These are phyloP conservation scores for Cylindrodendrum hubeiense DNA, from an alignment of 2,329 filamentous ascomycete genomes.

Conservation along the genomic window DNA sequence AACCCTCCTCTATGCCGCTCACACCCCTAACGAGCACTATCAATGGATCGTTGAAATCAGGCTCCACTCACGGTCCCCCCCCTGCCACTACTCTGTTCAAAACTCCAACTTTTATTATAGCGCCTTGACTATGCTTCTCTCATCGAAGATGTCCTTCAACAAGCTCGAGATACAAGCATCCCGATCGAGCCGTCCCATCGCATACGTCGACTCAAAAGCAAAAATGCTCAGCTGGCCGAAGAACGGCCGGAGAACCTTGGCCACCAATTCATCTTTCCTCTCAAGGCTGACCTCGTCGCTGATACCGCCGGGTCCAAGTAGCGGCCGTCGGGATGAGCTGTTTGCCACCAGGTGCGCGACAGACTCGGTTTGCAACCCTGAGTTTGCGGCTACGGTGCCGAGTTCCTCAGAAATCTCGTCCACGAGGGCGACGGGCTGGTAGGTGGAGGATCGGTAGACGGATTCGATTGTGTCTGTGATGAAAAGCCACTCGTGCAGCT, in stretches of 20 bases:
- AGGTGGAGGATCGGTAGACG: constrained; percentile 81
- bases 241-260: constrained; percentile 86
- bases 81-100: constrained; percentile 6
- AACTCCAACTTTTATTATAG: constrained; percentile 52
- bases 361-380: constrained; percentile 51
- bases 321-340: constrained; percentile 58
- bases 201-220: constrained; percentile 93
- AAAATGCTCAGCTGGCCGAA: constrained; percentile 93
- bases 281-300: constrained; percentile 69
- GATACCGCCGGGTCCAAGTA: constrained; percentile 66
- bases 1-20: background rate
- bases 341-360: constrained; percentile 52
- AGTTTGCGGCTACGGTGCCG: constrained; percentile 57
- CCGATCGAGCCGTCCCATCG: constrained; percentile 78
- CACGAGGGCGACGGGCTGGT: constrained; percentile 80
- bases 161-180: constrained; percentile 73
- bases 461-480: constrained; percentile 97
- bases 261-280: constrained; percentile 76
- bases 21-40: background rate
- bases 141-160: constrained; percentile 83
- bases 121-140: constrained; percentile 75
- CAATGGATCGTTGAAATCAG: constrained; percentile 10
- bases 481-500: constrained; percentile 98
- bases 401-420: constrained; percentile 88
- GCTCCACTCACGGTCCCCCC: constrained; percentile 11